Base-by-base conservation (phyloP, 257 asterid genomes). In the Prunella vulgaris region DNA sequence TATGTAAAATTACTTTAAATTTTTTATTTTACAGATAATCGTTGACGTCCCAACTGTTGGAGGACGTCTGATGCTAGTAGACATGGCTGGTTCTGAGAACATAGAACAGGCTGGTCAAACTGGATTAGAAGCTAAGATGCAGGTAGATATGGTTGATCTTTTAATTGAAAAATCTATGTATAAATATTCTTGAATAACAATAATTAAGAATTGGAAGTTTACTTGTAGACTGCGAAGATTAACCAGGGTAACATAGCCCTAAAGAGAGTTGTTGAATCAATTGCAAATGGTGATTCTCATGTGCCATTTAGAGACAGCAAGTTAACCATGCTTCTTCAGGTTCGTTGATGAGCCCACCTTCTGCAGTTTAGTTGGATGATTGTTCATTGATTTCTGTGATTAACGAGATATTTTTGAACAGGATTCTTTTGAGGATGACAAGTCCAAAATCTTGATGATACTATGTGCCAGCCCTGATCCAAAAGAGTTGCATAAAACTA, bases 251-350 rank as follows among this genome's bases (percentile, higher is more conserved):
- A 94, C 68, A 87, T 75, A 30, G 97, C 99, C 5, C 72, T 91
- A 60, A 94, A 87, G 69, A 81, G 99, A 76, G 99, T 94, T 35
- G 97, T 94, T 18, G 99, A 94, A 69, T 94, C 99, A 4, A 94
- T 94, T 27, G 97, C 99, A 3, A 94, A 94, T 66, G 95, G 97
- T 5, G 99, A 94, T 75, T 87, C 97, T 20, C 99, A 94, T 38
- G 99, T 94, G 46, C 97, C 99, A 0, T 94, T 94, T 70, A 87
- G 99, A 64, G 99, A 94, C 62, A 94, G 99, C 92, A 94, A 94
- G 84, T 69, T 94, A 40, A 94, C 99, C 14, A 94, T 94, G 99
- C 97, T 94, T 83, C 92, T 94, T 58, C 99, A 94, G 96, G 99
- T 90, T 27, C 24, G 57, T 68, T 33, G 2, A 5, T 51, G 3